These are phyloP conservation scores for Colletotrichum coccodes DNA, from an alignment of 2,329 filamentous ascomycete genomes.

Conservation along the genomic window DNA sequence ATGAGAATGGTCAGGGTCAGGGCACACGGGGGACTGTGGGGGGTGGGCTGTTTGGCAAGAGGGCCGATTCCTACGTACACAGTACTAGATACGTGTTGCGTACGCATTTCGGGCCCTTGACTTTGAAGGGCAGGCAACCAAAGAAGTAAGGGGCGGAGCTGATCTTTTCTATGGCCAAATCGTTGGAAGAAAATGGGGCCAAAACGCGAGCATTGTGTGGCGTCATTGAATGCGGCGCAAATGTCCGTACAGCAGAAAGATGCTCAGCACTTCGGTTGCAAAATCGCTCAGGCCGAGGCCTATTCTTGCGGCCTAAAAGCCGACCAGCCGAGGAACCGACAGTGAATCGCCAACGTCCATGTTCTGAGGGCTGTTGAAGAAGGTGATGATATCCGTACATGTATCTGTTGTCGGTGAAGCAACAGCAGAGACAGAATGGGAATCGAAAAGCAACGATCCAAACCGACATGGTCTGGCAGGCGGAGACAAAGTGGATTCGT, in stretches of 20 bases:
- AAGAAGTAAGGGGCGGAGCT: neutral
- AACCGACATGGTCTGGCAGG: neutral
- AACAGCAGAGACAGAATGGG: neutral
- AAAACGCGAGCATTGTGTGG: neutral
- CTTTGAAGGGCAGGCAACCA: neutral
- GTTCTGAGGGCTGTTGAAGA: neutral
- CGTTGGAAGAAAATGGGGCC: neutral
- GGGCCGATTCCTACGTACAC: neutral
- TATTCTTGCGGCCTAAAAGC: neutral
- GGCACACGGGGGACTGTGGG: slow-evolving; percentile 22
- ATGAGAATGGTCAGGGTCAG: slow-evolving; percentile 16
- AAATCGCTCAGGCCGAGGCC: slow-evolving; percentile 16
- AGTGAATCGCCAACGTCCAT: neutral
- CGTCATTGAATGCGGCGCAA: neutral
- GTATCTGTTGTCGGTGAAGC: too few species aligned
- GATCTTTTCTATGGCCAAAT: neutral
- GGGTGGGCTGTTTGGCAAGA: slow-evolving; percentile 1
- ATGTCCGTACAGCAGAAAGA: neutral
- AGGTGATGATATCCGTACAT: neutral
- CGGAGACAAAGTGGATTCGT: slow-evolving; percentile 24
- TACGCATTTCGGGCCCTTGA: neutral
- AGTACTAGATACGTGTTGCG: neutral
- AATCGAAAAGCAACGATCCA: neutral
- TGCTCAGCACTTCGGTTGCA: neutral
- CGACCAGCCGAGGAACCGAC: neutral